Percentiles rank a stretch among this genome's conserved stretches.
Conservation (phyloP, 345 rosid genomes). For the Gossypium mustelinum region DNA sequence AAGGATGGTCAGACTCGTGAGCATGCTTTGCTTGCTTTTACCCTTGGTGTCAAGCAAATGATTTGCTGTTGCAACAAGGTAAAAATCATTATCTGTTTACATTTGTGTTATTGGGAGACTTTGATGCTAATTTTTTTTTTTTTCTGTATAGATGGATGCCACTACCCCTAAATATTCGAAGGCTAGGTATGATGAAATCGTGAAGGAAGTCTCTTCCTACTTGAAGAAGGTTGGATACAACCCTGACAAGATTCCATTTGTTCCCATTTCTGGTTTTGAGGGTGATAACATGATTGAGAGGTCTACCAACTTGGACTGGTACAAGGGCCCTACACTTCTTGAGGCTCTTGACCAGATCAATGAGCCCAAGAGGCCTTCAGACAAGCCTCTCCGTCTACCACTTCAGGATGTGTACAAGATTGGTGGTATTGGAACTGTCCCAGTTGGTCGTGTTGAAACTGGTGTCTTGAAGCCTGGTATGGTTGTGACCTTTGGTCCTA, state of each 20-base stretch:
- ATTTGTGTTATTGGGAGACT: neutral
- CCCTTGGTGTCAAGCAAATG: neutral
- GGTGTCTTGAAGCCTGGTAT: conserved; percentile 27
- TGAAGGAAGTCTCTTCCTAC: conserved; percentile 42
- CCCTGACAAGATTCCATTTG: neutral
- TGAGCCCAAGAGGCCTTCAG: conserved; percentile 39
- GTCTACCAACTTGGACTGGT: neutral
- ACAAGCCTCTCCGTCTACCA: conserved; percentile 52
- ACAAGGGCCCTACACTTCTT: conserved; percentile 8
- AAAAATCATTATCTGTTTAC: too few species aligned
- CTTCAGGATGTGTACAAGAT: conserved; percentile 64
- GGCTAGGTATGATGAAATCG: conserved; percentile 40
- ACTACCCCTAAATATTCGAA: conserved; percentile 40
- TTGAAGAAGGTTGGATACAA: conserved; percentile 27
- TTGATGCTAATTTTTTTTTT: neutral
- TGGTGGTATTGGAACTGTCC: conserved; percentile 56
- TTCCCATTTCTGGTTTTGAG: neutral
- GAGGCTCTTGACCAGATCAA: conserved; percentile 32
- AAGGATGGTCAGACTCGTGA: neutral
- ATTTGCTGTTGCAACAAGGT: neutral
- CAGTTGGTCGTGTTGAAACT: conserved; percentile 48
- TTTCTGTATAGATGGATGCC: conserved; percentile 31
- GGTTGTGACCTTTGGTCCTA: too few species aligned
- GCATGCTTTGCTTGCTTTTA: neutral
- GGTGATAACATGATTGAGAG: neutral